Conservation (phyloP, 495 filamentous ascomycete genomes). For the Xylaria telfairii region DNA sequence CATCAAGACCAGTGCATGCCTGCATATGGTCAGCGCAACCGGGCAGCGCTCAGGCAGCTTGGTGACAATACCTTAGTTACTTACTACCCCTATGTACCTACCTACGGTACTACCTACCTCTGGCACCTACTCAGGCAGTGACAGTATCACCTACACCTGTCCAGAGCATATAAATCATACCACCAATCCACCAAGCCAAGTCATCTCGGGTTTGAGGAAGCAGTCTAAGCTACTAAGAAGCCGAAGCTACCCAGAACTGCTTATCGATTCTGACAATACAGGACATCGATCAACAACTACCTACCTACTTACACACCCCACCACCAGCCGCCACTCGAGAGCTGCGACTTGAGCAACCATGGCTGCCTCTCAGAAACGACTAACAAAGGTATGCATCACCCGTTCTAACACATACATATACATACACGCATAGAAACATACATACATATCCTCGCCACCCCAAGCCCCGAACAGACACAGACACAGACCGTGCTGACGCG, state of each 20-base stretch:
- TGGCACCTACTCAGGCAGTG: background rate
- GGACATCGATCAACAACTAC: background rate
- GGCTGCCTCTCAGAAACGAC: conserved; percentile 45
- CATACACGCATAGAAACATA: background rate
- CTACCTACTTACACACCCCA: background rate
- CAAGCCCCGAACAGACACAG: background rate
- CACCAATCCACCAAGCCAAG: background rate
- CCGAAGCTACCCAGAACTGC: conserved; percentile 5
- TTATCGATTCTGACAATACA: background rate
- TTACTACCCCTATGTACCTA: no score
- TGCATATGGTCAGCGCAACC: background rate
- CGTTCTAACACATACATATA: background rate
- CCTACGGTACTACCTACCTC: background rate
- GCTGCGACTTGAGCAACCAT: conserved; percentile 28
- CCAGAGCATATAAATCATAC: background rate
- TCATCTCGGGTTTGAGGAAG: background rate
- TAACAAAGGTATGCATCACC: conserved; percentile 41
- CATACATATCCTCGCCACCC: background rate
- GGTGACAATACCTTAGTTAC: no score
- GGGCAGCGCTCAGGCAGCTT: no score
- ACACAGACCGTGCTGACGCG: background rate
- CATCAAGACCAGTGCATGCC: background rate
- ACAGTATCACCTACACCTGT: background rate
- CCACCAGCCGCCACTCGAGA: background rate
- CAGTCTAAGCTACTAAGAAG: background rate